Percentiles rank a stretch among this genome's conserved stretches.
These are phyloP conservation scores for Pontederia crassipes DNA, from an alignment of 176 grass and related monocot genomes.

Conservation along the genomic window DNA sequence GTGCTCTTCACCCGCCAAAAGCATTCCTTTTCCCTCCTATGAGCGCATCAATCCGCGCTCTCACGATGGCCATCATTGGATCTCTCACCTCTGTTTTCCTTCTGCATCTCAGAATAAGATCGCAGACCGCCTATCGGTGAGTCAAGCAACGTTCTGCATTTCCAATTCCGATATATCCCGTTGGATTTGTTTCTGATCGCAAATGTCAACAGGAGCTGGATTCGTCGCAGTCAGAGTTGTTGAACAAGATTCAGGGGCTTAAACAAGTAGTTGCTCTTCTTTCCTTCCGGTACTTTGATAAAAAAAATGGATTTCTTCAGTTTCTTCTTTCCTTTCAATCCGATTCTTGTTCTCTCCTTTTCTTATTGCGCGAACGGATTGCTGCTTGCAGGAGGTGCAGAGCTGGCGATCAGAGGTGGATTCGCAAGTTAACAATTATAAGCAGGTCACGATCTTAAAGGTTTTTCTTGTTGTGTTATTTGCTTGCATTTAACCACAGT, in stretches of 20 bases:
- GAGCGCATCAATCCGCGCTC: too few species aligned
- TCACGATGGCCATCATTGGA: too few species aligned
- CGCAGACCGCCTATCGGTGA: too few species aligned
- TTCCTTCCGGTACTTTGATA: neutral
- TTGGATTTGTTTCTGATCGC: neutral
- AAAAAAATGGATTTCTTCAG: too few species aligned
- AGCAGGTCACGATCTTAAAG: conserved; percentile 8
- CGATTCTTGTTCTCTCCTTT: neutral
- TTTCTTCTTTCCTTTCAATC: neutral
- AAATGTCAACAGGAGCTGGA: conserved; percentile 48
- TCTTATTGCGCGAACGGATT: neutral
- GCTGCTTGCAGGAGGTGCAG: conserved; percentile 47
- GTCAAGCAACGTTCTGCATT: too few species aligned
- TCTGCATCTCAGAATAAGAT: too few species aligned
- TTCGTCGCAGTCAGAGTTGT: conserved; percentile 50
- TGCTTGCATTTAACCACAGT: too few species aligned
- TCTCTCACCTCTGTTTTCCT: too few species aligned
- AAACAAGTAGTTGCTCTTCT: conserved; percentile 37
- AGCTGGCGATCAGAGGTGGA: conserved; percentile 47
- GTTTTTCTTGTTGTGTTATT: neutral
- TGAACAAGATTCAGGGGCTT: conserved; percentile 46
- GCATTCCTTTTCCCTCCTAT: too few species aligned
- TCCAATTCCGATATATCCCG: too few species aligned
- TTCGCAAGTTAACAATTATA: conserved; percentile 38
- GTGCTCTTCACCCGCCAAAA: too few species aligned